Conservation (phyloP, 805 yeast genomes). For the Lipomyces yamadae region DNA sequence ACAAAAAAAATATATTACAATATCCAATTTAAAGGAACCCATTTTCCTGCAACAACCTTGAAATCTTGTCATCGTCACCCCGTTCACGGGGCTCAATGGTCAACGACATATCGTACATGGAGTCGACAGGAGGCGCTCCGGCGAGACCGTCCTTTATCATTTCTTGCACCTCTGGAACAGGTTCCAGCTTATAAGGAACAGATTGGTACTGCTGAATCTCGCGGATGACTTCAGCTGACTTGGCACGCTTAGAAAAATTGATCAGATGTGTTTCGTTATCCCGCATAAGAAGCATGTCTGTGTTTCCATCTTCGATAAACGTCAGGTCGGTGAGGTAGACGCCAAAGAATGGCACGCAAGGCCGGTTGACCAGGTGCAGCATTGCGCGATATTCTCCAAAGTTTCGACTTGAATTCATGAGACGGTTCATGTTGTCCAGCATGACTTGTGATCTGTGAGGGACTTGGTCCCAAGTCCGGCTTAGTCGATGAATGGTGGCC, state of each 20-base stretch:
- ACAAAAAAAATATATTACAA: background rate
- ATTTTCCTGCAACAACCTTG: conserved; percentile 45
- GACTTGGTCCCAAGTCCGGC: conserved; percentile 79
- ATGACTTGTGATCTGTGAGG: conserved; percentile 55
- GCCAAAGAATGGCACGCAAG: conserved; percentile 93
- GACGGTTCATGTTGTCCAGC: conserved; percentile 70
- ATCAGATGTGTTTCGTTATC: conserved; percentile 50
- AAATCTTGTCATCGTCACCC: conserved; percentile 39
- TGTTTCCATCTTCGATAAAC: conserved; percentile 85
- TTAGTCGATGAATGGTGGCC: conserved; percentile 82
- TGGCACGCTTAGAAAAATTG: conserved; percentile 78
- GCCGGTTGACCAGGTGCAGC: conserved; percentile 69
- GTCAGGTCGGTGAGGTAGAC: conserved; percentile 87
- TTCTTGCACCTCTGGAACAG: conserved; percentile 66
- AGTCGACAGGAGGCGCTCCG: conserved; percentile 74
- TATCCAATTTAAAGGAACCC: conserved; percentile 40
- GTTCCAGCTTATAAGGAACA: conserved; percentile 65
- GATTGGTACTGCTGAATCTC: conserved; percentile 75
- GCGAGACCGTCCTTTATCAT: conserved; percentile 52
- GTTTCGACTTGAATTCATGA: conserved; percentile 90
- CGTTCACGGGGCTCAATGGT: conserved; percentile 65
- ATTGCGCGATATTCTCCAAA: conserved; percentile 85
- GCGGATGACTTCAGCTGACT: conserved; percentile 71
- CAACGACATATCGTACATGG: conserved; percentile 75
- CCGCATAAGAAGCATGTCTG: conserved; percentile 53